Base-by-base conservation (phyloP, 83 land plant genomes). In the Larix sibirica region DNA sequence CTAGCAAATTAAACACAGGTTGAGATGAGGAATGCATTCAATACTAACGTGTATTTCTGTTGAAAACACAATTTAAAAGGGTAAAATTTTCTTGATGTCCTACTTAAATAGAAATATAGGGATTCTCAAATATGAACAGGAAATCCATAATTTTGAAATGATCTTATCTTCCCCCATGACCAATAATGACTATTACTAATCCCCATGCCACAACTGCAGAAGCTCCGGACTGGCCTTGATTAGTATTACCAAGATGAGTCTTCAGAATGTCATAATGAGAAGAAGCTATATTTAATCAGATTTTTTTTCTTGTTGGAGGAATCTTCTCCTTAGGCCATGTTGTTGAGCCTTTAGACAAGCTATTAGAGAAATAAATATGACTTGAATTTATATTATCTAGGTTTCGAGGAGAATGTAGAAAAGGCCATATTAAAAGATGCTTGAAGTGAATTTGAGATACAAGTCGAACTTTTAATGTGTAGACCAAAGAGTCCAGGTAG, bases 91-190 rank as follows among this genome's bases (percentile, higher is more conserved):
- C 26, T 40, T 42, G 77, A 42, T 40, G 18, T 73, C 21, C 7
- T 24, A 73, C 77, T 69, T 36, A 69, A 38, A 58, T 80, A 21
- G 50, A 28, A 77, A 78, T 67, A 47, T 77, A 17, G 21, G 68
- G 75, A n/a, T 82, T 79, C 67, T 84, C 79, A 88, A 38, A 28
- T 28, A 28, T 0, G 28, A 28, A 28, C 28, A 28, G 28, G 28
- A 28, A 28, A 28, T 28, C 28, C 28, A 28, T 28, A 28, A 28
- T 28, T 28, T 28, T 28, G 28, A 28, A 28, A 28, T 28, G 28
- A 28, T 28, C 28, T 28, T 28, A 28, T 28, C 28, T 28, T 28
- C 28, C 28, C 28, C 28, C 28, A 28, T 0, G 28, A 28, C 28
- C 28, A 28, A 28, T 0, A 28, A 28, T 28, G 28, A 28, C 28